Evolutionary conservation across 2,329 filamentous ascomycete species (phyloP).

Genomic region (Ophiognomonia clavigignenti-juglandacearum): DNA sequence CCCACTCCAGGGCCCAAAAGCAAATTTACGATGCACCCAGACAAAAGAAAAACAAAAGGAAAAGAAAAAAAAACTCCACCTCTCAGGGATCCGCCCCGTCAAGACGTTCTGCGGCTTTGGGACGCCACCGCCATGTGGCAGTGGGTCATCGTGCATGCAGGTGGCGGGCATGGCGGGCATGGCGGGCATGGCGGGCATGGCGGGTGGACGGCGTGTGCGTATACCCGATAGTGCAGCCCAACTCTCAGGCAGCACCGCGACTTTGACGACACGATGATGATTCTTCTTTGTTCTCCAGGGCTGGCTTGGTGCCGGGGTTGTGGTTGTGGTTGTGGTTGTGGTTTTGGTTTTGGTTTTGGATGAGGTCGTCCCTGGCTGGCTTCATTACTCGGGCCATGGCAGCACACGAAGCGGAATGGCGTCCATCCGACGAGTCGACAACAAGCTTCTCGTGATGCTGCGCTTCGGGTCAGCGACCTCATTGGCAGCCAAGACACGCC

Average conservation of each 20-base stretch:
- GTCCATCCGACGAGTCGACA: conserved; percentile 1
- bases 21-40: no score
- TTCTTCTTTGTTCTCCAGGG: no score
- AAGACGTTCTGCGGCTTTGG: neutral
- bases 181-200: conserved; percentile 1
- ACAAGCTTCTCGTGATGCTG: neutral
- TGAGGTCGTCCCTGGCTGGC: conserved; percentile 1
- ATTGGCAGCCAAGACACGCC: neutral
- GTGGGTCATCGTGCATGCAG: conserved; percentile 5
- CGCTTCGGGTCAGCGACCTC: neutral
- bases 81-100: no score
- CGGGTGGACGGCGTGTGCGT: no score
- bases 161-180: neutral
- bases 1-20: no score
- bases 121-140: conserved; percentile 14
- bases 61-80: neutral
- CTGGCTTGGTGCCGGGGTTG: no score
- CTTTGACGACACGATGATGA: no score
- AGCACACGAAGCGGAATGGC: conserved; percentile 11
- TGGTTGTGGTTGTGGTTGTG: no score
- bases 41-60: no score
- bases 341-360: neutral
- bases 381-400: conserved; percentile 7
- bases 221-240: no score
- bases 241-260: conserved; percentile 13